Base-by-base conservation (phyloP, 2,329 filamentous ascomycete genomes). In the Exophiala xenobiotica region DNA sequence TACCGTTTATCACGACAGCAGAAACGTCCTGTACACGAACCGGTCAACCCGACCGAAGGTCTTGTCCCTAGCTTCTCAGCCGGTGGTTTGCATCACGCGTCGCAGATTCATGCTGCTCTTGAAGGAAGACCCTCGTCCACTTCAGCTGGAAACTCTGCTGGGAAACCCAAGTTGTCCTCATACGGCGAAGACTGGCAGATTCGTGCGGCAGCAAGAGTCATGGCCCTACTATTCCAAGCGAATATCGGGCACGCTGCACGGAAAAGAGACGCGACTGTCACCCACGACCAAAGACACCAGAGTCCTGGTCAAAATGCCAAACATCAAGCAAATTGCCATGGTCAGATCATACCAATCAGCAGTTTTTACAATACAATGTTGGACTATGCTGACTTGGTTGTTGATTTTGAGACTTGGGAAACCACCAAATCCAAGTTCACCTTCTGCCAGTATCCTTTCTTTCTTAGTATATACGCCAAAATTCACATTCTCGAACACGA, bases 101-200 rank as follows among this genome's bases (percentile, higher is more conserved):
- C 85, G 6, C 85, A 87, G 54, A 74, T 95, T 4, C 87, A 93
- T 64, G 87, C 88, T 26, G 88, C 88, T n/a, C 77, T 95, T 14
- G 85, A 73, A 65, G 66, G 72, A 56, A 64, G 71, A 46, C 63
- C 60, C 26, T 49, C 61, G 12, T 70, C 74, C 8, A 83, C 80
- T 64, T 81, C 78, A 63, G 67, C 74, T 16, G 80, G 80, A 46
- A 78, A 80, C 24, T 74, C 77, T 23, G 71, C 73, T 33, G 71
- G 74, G 22, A 67, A 68, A 39, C 70, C 77, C 6, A 67, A 68
- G 40, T 68, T 77, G 7, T 76, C 83, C 1, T 71, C 82, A 0
- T 95, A 93, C 65, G 77, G 79, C 16, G 88, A 92, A 52, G 91
- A 96, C 64, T 96, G 91, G 91, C 90, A 96, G 68, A 82, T 95